Base-by-base conservation (phyloP, 1,284 basidiomycete species). In the Trichosporon asahii region DNA sequence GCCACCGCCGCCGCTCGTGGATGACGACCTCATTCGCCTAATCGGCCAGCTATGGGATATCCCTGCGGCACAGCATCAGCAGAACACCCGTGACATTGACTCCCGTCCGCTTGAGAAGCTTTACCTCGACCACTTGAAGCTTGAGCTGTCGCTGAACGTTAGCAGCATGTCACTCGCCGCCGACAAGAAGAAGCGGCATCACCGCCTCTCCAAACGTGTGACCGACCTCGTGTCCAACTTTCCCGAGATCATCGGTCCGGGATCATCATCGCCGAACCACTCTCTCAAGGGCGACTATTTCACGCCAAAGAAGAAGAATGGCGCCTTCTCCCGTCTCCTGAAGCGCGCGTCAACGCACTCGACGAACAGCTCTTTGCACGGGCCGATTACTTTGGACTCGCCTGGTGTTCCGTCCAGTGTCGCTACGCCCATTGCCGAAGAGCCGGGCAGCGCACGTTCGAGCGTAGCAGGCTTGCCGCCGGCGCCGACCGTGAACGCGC, bases 111-210 rank as follows among this genome's bases (percentile, higher is more conserved):
- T 82, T 15, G 81, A 82, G 29, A 78, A 80, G 78, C 72, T 77
- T 53, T 82, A 84, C 74, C 70, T 82, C 44, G 67, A 69, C 65
- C 81, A 84, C 67, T 70, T 83, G 14, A 80, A 81, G 72, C 66
- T 70, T 23, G 69, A 75, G 4, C 73, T 82, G 35, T 65, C 69
- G 35, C 29, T 31, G 57, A 61, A 61, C 29, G 29, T 33, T 18
- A 53, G 49, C 49, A 53, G 49, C 49, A 61, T 61, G 57, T 61
- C 57, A 18, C 29, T 31, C 57, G 29, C 27, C 57, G 21, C 49
- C 49, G 57, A 61, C 18, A 61, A 61, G 57, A 31, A n/a, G 57
- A 61, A 61, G 57, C 31, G n/a, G 57, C 57, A 61, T 7, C 57
- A 61, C 57, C 57, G 57, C 18, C 57, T 61, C 15, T 61, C 57